Evolutionary conservation across 495 filamentous ascomycete genomes (phyloP), one percentile per base, ranked within the genome.

Genomic region (Xylaria castorea): DNA sequence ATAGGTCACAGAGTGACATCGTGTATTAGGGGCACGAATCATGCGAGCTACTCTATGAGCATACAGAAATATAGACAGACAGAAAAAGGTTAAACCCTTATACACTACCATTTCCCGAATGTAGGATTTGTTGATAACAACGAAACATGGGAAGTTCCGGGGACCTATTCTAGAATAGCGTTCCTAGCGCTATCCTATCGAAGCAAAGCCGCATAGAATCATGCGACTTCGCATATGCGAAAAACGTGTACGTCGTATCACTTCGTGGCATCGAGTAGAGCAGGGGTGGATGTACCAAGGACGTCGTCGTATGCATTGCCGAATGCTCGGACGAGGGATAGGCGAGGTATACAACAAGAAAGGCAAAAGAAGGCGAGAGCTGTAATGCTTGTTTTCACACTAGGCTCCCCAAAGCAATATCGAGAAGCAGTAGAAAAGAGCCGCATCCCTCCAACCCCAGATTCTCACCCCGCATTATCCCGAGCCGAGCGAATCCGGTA

Each of bases 401-500:
- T 5, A 12, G 25, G 38, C 42, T 32, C 63, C 27, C 64, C 30
- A 50, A 66, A 20, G 9, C 27, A 66, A 22, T 66, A 27, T 18
- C 27, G 42, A 34, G 40, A 50, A 34, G 27, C 42, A 34, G 62
- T n/a, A 50, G 40, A 25, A n/a, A 44, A 34, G 63, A 66, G 63
- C 63, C 63, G 63, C 63, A 66, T 67, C 48, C 48, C 30, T 48
- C 25, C 48, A 20, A 57, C 66, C 50, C 66, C 66, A 44, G 66
- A 68, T 55, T 57, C 44, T 25, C 32, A 53, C 50, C 66, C 66
- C 48, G 66, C 50, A 57, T 57, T 69, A 22, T 22, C 67, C 53
- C 67, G 40, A 46, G 53, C 51, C 53, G 67, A 69, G 53, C 67
- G 51, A 69, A 69, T 69, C 67, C 53, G 36, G 67, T 46, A 14